A percentile compares a stretch with the other conserved stretches of the same genome.
These are phyloP conservation scores for Scopulariopsis brevicaulis DNA, from an alignment of 2,329 filamentous ascomycete species.

Conservation along the genomic window DNA sequence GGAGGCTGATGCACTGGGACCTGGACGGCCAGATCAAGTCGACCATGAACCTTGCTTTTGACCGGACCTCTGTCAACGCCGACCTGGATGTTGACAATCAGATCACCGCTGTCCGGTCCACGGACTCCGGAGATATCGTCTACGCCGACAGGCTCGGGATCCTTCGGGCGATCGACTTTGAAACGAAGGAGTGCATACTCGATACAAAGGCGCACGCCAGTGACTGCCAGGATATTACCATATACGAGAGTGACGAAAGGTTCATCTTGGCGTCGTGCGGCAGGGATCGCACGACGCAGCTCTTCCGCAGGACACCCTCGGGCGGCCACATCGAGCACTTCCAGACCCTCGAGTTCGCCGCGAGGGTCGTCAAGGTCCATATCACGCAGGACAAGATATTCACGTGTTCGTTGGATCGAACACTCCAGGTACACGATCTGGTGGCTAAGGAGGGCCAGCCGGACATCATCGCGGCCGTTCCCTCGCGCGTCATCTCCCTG, in stretches of 20 bases:
- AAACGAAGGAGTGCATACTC: conserved; percentile 48
- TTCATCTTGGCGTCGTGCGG: conserved; percentile 72
- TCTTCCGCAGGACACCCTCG: conserved; percentile 54
- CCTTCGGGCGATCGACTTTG: conserved; percentile 55
- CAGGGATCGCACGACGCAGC: conserved; percentile 81
- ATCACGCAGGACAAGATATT: conserved; percentile 64
- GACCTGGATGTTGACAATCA: conserved; percentile 46
- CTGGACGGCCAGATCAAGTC: conserved; percentile 56
- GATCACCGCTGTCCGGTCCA: conserved; percentile 47
- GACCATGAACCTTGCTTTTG: conserved; percentile 56
- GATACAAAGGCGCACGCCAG: conserved; percentile 78
- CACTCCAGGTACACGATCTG: conserved; percentile 70
- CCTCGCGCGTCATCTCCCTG: conserved; percentile 65
- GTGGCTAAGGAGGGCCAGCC: conserved; percentile 55
- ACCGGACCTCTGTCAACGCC: conserved; percentile 40
- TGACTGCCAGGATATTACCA: conserved; percentile 72
- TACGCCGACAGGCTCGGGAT: conserved; percentile 82
- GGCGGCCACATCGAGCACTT: conserved; percentile 59
- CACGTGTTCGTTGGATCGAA: conserved; percentile 82
- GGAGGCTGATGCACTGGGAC: conserved; percentile 75
- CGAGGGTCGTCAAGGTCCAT: conserved; percentile 65
- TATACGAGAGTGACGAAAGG: conserved; percentile 47
- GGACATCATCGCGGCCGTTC: conserved; percentile 63
- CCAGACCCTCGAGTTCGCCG: conserved; percentile 88
- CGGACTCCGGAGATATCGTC: conserved; percentile 55